Evolutionary conservation across 768 basidiomycete species (phyloP), one percentile per base, ranked within the genome.

Genomic region (Panellus pusillus): DNA sequence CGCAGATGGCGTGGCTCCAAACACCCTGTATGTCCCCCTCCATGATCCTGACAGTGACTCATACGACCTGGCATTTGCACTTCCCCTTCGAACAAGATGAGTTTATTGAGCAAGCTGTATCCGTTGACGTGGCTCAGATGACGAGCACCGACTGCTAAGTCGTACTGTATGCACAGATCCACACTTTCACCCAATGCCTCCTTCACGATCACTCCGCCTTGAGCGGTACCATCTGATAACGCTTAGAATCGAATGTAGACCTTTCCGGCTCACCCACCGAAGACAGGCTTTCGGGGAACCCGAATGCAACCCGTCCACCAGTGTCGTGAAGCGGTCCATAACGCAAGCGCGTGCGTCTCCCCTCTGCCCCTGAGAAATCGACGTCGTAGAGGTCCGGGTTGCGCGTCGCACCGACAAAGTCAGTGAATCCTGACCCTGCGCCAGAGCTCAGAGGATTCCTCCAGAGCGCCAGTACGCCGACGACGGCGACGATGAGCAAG

Each of bases 1-100:
- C 4, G 69, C 69, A 0, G 73, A 79, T 55, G 72, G 76, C 0
- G 75, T 74, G 58, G 31, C 2, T 58, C 66, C 4, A 57, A 66
- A 59, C 72, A 71, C 52, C 3, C 24, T 24, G 6, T 24, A 24
- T 24, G 62, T 70, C 12, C 71, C 68, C 8, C 61, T 65, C 1
- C 39, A 65, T 15, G 53, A 62, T 5, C 12, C 38, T 9, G 28
- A 48, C 6, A 63, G 67, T 31, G 35, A 43, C 2, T 45, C 44
- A 9, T 68, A 69, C 45, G 65, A 74, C 44, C 59, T n/a, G n/a
- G n/a, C 71, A 1, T 2, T 29, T 1, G 52, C 68, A 18, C 68
- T 79, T 4, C 77, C 76, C 2, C 55, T 73, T 9, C 63, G 66
- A 47, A 1, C 72, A 78, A 45, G 46, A 57, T 0, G 59, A 66